These are phyloP conservation scores for Neodidymelliopsis sp. DNA, from an alignment of 2,329 filamentous ascomycete genomes.

Conservation along the genomic window DNA sequence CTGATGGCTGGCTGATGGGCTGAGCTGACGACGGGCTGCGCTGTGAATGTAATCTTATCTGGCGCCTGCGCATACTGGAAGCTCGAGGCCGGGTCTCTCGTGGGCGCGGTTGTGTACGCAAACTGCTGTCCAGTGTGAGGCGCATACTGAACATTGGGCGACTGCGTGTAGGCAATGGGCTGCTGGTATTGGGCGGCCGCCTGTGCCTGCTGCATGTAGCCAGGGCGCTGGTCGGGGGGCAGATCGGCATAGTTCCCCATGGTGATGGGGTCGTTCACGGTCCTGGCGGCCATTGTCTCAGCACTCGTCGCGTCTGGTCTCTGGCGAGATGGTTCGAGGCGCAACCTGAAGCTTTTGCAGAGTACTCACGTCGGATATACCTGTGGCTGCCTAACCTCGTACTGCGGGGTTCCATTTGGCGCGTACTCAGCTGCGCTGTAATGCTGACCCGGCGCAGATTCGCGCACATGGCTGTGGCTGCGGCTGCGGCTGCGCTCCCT, in stretches of 20 bases:
- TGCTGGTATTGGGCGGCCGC: slow-evolving; percentile 29
- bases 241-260: slow-evolving; percentile 56
- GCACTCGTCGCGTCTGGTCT: slow-evolving; percentile 21
- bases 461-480: slow-evolving; percentile 30
- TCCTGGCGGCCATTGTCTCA: slow-evolving; percentile 45
- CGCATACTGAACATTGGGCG: slow-evolving; percentile 42
- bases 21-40: slow-evolving; percentile 41
- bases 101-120: slow-evolving; percentile 36
- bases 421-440: slow-evolving; percentile 13
- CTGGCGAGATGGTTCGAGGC: slow-evolving; percentile 1
- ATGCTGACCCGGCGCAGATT: slow-evolving; percentile 16
- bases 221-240: slow-evolving; percentile 54
- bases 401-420: slow-evolving; percentile 42
- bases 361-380: slow-evolving; percentile 46
- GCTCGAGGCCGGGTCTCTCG: slow-evolving; percentile 28
- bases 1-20: slow-evolving; percentile 27
- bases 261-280: slow-evolving; percentile 39
- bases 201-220: slow-evolving; percentile 42
- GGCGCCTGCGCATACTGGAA: slow-evolving; percentile 53
- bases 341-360: slow-evolving; percentile 4
- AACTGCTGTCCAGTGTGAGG: slow-evolving; percentile 26
- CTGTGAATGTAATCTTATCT: slow-evolving; percentile 53
- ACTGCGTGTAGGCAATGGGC: slow-evolving; percentile 26
- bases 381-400: slow-evolving; percentile 53
- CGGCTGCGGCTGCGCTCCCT: slow-evolving; percentile 43